A percentile compares a stretch with the other conserved stretches of the same genome.
Evolutionary conservation across 192 early-diverging fungal species (phyloP).

Genomic region (Oehlia diaphana): DNA sequence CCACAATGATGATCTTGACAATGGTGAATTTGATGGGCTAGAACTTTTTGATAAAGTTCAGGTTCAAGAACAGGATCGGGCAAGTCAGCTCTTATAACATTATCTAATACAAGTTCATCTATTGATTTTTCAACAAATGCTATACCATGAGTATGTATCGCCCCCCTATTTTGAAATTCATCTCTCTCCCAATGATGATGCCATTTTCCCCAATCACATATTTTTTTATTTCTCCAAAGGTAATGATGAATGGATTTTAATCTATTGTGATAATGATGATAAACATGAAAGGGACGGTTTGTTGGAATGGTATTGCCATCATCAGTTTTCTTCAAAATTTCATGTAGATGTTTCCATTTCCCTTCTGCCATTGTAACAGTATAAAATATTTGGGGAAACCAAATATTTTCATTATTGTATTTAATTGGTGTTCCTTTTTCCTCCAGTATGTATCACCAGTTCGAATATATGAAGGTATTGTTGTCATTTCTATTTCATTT

Average conservation of each 20-base stretch:
- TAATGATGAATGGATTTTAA: not conserved
- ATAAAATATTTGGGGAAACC: not conserved
- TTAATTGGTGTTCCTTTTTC: conserved; percentile 2
- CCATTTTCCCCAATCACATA: not conserved
- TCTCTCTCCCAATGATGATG: not conserved
- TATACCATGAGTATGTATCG: conserved; percentile 3
- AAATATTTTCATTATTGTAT: not conserved
- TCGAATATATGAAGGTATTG: not conserved
- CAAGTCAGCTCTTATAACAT: too few species aligned
- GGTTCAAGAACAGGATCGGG: too few species aligned
- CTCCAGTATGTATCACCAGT: not conserved
- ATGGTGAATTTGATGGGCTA: not conserved
- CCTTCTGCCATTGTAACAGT: too few species aligned
- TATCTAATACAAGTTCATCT: too few species aligned
- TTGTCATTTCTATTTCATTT: not conserved
- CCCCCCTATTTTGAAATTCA: conserved; percentile 7
- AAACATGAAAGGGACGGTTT: not conserved
- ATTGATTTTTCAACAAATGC: not conserved
- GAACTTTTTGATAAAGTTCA: too few species aligned
- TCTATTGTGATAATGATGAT: not conserved
- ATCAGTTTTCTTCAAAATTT: too few species aligned
- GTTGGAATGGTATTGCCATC: not conserved
- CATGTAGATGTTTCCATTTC: too few species aligned
- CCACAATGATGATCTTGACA: not conserved
- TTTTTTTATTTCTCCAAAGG: not conserved